A percentile compares a stretch with the other conserved stretches of the same genome.
Conservation (phyloP, 495 filamentous ascomycete species). For the Pyronema omphalodes region DNA sequence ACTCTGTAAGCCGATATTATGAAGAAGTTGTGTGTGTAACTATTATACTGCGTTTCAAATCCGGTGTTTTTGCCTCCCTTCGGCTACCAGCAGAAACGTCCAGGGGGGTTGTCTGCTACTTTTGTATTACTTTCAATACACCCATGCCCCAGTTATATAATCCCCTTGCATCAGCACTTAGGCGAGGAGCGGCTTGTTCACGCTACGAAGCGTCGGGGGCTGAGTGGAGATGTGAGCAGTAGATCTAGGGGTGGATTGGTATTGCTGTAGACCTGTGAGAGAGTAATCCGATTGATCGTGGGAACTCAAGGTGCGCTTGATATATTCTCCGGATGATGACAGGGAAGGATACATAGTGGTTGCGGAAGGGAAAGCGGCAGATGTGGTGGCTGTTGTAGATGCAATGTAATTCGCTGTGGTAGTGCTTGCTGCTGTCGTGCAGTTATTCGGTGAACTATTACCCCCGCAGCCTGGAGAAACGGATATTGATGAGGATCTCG, state of each 20-base stretch:
- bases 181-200: too few species aligned
- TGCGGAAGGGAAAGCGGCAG: background rate
- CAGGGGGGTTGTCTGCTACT: too few species aligned
- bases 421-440: background rate
- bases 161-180: too few species aligned
- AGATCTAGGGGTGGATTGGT: background rate
- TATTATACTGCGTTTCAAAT: too few species aligned
- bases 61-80: too few species aligned
- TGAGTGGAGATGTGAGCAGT: background rate
- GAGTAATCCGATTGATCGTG: background rate
- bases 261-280: background rate
- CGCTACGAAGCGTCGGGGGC: background rate
- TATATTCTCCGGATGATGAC: background rate
- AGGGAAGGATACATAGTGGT: background rate
- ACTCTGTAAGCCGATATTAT: too few species aligned
- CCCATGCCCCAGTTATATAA: too few species aligned
- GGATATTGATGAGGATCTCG: too few species aligned
- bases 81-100: too few species aligned
- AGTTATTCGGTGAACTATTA: background rate
- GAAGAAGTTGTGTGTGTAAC: too few species aligned
- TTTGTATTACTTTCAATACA: too few species aligned
- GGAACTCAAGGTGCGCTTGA: background rate
- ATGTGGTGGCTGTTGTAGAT: background rate
- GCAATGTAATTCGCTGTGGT: background rate
- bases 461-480: background rate